Evolutionary conservation across 106 monocot genomes (phyloP).

Genomic region (Dendrobium chrysotoxum): DNA sequence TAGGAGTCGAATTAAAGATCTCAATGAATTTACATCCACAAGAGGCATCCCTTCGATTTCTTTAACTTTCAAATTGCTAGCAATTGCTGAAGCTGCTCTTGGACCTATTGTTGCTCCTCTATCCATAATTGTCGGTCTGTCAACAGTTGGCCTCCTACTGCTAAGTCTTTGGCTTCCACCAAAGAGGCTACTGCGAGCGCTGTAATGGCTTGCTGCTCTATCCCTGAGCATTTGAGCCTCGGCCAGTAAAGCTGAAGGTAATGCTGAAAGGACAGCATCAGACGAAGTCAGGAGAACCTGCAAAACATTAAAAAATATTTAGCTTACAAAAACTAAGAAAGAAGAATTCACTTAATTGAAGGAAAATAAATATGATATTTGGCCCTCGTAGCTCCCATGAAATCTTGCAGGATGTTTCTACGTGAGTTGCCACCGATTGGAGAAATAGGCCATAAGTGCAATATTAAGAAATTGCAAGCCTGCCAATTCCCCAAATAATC

Average conservation of each 20-base stretch:
- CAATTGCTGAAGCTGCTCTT: constrained; percentile 26
- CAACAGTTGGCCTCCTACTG: constrained; percentile 41
- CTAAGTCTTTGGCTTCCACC: constrained; percentile 41
- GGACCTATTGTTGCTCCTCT: constrained; percentile 50
- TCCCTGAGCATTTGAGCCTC: constrained; percentile 45
- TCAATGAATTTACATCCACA: constrained; percentile 45
- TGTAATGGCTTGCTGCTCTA: constrained; percentile 47
- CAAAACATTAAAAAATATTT: not conserved
- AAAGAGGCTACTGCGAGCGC: constrained; percentile 52
- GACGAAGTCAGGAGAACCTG: constrained; percentile 78
- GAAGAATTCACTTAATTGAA: not conserved
- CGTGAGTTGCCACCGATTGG: not conserved
- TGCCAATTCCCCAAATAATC: not conserved
- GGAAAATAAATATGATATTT: not conserved
- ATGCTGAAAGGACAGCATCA: constrained; percentile 64
- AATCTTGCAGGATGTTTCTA: not conserved
- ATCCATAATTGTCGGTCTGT: constrained; percentile 52
- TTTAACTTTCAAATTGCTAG: constrained; percentile 1
- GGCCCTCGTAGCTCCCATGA: not conserved
- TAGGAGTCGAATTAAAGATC: constrained; percentile 53
- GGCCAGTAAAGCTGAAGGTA: constrained; percentile 68
- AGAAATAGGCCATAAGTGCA: not conserved
- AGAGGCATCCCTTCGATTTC: constrained; percentile 29
- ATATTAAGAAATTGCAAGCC: not conserved
- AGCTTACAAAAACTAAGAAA: not conserved